A percentile compares a stretch with the other conserved stretches of the same genome.
Conservation (phyloP, 805 yeast species). For the Candida peoriensis region DNA sequence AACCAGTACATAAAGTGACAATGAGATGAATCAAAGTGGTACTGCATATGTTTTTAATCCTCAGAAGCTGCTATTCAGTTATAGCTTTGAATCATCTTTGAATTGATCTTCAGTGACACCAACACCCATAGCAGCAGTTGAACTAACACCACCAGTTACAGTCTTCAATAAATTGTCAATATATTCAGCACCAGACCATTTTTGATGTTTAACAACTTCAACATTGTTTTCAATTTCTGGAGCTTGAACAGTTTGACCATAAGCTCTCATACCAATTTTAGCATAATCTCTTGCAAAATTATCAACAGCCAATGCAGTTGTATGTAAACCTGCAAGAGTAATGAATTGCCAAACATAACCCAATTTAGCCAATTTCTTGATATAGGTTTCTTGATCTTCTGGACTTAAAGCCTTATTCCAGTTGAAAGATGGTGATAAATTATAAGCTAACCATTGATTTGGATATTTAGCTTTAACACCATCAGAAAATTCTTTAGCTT, state of each 20-base stretch:
- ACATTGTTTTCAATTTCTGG: conserved; percentile 85
- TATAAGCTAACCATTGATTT: conserved; percentile 93
- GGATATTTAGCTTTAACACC: conserved; percentile 83
- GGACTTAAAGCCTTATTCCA: conserved; percentile 93
- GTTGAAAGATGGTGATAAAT: conserved; percentile 95
- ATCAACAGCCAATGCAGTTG: conserved; percentile 89
- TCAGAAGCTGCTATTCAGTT: conserved; percentile 33
- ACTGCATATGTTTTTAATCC: conserved; percentile 7
- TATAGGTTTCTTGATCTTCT: conserved; percentile 86
- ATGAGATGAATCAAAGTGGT: too few relatives aligned
- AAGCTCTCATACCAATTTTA: conserved; percentile 89
- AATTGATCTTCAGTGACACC: conserved; percentile 98
- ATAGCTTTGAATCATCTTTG: conserved; percentile 38
- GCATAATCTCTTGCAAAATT: conserved; percentile 76
- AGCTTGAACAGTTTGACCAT: conserved; percentile 82
- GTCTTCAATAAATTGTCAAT: conserved; percentile 85
- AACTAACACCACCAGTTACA: conserved; percentile 90
- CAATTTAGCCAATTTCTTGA: conserved; percentile 75
- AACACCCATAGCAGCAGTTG: conserved; percentile 97
- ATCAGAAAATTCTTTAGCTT: conserved; percentile 91
- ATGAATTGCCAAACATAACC: conserved; percentile 98
- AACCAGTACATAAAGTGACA: too few relatives aligned
- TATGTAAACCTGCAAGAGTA: conserved; percentile 94
- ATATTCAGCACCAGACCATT: conserved; percentile 98
- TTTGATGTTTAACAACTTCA: conserved; percentile 96